Conservation (phyloP, 2,329 filamentous ascomycete species). For the Lasiodiplodia sp. region DNA sequence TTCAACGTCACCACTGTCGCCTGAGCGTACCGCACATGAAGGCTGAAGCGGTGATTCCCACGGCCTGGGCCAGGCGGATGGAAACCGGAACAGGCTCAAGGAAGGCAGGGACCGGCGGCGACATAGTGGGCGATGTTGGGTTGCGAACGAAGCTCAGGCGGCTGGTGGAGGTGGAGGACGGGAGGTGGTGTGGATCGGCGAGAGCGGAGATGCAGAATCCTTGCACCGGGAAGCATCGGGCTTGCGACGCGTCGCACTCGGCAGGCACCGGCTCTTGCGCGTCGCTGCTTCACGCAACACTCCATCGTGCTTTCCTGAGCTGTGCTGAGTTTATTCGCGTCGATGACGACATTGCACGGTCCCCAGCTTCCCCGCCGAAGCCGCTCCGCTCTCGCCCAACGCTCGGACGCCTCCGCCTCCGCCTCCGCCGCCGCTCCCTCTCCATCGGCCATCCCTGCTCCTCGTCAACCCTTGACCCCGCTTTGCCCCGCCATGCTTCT, state of each 20-base stretch:
- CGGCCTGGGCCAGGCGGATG: slow-evolving; percentile 58
- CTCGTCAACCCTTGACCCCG: slow-evolving; percentile 6
- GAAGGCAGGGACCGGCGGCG: slow-evolving; percentile 14
- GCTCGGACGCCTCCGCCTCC: not conserved
- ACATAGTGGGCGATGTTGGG: slow-evolving; percentile 3
- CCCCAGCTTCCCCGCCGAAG: not conserved
- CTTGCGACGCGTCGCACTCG: not conserved
- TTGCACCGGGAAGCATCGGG: slow-evolving; percentile 11
- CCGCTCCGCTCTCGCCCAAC: not conserved
- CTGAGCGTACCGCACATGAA: slow-evolving; percentile 50
- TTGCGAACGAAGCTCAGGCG: no score
- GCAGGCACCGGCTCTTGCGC: slow-evolving; percentile 7
- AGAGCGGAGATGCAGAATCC: slow-evolving; percentile 2
- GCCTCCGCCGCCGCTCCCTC: not conserved
- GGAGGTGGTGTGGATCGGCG: not conserved
- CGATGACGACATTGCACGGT: not conserved
- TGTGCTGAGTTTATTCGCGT: not conserved
- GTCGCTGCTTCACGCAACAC: not conserved
- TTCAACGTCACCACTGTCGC: not conserved
- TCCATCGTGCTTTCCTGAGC: not conserved
- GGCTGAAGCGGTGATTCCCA: slow-evolving; percentile 60
- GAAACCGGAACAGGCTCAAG: slow-evolving; percentile 37
- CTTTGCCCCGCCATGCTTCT: not conserved
- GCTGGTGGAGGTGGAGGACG: not conserved
- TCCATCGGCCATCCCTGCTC: not conserved